A percentile compares a stretch with the other conserved stretches of the same genome.
Conservation (phyloP, 352 stramenopile genomes). For the Phytophthora melonis region DNA sequence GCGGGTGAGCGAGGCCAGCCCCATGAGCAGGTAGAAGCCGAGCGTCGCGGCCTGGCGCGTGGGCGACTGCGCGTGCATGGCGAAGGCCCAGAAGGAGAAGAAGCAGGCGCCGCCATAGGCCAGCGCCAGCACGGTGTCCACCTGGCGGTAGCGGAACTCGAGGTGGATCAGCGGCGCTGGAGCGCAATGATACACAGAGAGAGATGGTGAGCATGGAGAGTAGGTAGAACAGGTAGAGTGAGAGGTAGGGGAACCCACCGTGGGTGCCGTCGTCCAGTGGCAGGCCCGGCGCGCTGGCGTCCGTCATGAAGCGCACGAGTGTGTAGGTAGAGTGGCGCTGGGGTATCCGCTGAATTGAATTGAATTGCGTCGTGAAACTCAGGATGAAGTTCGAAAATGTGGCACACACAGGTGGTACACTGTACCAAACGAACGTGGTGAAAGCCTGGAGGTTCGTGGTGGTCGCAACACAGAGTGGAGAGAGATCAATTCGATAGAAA, state of each 20-base stretch:
- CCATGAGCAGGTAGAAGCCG: constrained; percentile 87
- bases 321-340: background rate
- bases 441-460: background rate
- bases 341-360: constrained; percentile 5
- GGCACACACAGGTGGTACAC: background rate
- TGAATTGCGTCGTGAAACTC: background rate
- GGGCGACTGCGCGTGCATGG: constrained; percentile 70
- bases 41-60: constrained; percentile 71
- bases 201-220: background rate
- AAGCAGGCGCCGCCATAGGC: constrained; percentile 82
- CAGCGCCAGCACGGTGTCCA: constrained; percentile 80
- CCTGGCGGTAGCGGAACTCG: constrained; percentile 83
- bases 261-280: constrained; percentile 36
- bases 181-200: constrained; percentile 21
- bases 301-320: constrained; percentile 29
- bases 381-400: constrained; percentile 9
- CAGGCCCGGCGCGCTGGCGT: constrained; percentile 25
- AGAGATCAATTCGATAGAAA: no score
- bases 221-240: constrained; percentile 8
- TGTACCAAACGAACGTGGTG: background rate
- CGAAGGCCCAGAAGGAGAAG: constrained; percentile 84
- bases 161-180: constrained; percentile 68
- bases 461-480: no score
- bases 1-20: constrained; percentile 66
- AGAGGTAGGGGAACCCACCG: constrained; percentile 21